Evolutionary conservation across 805 yeast genomes (phyloP).

Genomic region (Kazachstania kunashirensis): DNA sequence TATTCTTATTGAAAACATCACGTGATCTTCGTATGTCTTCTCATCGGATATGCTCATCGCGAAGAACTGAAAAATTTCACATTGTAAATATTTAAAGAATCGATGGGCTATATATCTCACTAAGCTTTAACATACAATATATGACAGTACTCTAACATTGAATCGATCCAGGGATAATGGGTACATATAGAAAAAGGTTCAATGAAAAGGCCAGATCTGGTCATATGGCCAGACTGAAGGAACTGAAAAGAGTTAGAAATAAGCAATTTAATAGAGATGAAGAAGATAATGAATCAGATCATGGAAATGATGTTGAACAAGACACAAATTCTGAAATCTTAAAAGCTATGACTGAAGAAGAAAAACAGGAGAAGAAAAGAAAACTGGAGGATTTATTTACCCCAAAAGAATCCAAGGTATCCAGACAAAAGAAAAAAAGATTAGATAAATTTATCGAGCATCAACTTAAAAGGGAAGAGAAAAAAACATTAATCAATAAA

Average conservation of each 20-base stretch:
- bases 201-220: slow-evolving; percentile 83
- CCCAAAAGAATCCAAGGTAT: slow-evolving; percentile 59
- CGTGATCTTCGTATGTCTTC: too few species aligned
- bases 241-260: slow-evolving; percentile 55
- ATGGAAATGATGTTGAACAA: slow-evolving; percentile 10
- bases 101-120: too few species aligned
- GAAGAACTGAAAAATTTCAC: slow-evolving; percentile 1
- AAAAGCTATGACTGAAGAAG: slow-evolving; percentile 54
- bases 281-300: slow-evolving; percentile 30
- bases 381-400: slow-evolving; percentile 48
- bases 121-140: too few species aligned
- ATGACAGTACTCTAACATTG: too few species aligned
- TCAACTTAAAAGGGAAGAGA: slow-evolving; percentile 81
- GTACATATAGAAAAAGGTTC: slow-evolving; percentile 68
- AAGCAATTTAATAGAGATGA: slow-evolving; percentile 50
- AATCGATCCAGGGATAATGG: too few species aligned
- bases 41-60: too few species aligned
- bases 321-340: slow-evolving; percentile 55
- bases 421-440: slow-evolving; percentile 65
- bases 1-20: too few species aligned
- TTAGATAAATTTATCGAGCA: slow-evolving; percentile 88
- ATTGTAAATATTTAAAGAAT: too few species aligned
- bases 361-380: slow-evolving; percentile 55
- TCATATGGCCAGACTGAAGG: slow-evolving; percentile 69
- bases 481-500: slow-evolving; percentile 64